These are phyloP conservation scores for Podospora pseudoanserina DNA, from an alignment of 495 filamentous ascomycete species.

Conservation along the genomic window DNA sequence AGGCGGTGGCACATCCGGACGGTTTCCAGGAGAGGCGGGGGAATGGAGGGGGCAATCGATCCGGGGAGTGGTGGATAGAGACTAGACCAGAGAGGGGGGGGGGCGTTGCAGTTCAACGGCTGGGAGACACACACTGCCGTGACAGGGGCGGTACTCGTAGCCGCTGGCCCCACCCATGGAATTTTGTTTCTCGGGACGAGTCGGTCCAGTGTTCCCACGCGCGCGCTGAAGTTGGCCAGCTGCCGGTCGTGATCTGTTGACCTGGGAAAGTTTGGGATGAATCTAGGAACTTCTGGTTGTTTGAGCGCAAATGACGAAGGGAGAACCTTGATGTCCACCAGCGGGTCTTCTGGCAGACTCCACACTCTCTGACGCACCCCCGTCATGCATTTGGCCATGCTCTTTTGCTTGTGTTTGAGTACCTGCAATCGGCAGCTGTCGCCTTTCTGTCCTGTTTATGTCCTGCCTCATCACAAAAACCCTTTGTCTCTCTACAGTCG, in stretches of 20 bases:
- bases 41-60: conserved; percentile 10
- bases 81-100: no score
- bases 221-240: background rate
- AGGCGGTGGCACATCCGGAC: conserved; percentile 10
- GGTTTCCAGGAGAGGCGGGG: background rate
- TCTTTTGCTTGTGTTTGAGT: no score
- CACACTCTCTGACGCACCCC: background rate
- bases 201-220: background rate
- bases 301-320: background rate
- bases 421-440: background rate
- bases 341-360: background rate
- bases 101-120: background rate
- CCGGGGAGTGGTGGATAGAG: background rate
- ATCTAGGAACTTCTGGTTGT: background rate
- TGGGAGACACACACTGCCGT: no score
- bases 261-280: background rate
- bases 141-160: background rate
- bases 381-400: background rate
- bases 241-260: background rate
- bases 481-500: background rate
- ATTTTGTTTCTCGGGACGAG: background rate
- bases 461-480: background rate
- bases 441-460: background rate
- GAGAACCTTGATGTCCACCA: background rate
- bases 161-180: background rate